These are phyloP conservation scores for Stylosanthes scabra DNA, from an alignment of 331 rosid genomes.

Conservation along the genomic window DNA sequence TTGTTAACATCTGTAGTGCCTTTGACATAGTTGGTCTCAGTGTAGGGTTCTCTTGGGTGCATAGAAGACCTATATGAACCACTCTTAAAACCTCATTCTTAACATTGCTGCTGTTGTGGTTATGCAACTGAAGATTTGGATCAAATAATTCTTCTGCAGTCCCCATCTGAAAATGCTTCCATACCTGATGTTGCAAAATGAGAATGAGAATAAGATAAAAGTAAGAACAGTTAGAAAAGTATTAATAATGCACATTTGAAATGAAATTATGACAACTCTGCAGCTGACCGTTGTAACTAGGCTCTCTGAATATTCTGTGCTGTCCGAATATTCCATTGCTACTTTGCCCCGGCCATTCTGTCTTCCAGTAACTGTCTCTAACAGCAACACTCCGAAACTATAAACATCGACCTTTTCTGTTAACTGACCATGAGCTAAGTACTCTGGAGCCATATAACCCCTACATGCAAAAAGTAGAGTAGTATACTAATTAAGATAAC, in stretches of 20 bases:
- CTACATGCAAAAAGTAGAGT: slow-evolving; percentile 40
- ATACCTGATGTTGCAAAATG: slow-evolving; percentile 58
- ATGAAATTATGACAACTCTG: slow-evolving; percentile 24
- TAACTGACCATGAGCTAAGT: slow-evolving; percentile 89
- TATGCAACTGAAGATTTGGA: slow-evolving; percentile 67
- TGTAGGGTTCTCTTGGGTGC: slow-evolving; percentile 84
- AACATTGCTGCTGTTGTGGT: slow-evolving; percentile 37
- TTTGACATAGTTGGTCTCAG: slow-evolving; percentile 81
- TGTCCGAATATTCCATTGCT: background rate
- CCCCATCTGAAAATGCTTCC: slow-evolving; percentile 84
- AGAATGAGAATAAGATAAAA: slow-evolving; percentile 12
- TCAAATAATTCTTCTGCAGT: slow-evolving; percentile 62
- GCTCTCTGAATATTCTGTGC: slow-evolving; percentile 70
- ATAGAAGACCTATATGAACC: slow-evolving; percentile 80
- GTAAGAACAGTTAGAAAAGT: background rate
- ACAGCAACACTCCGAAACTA: slow-evolving; percentile 76
- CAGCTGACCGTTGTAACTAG: slow-evolving; percentile 65
- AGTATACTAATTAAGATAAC: slow-evolving; percentile 20
- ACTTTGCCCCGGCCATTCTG: slow-evolving; percentile 77
- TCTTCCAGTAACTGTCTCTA: slow-evolving; percentile 75
- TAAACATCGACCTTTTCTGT: slow-evolving; percentile 91
- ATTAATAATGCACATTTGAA: slow-evolving; percentile 14
- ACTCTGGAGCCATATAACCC: slow-evolving; percentile 98
- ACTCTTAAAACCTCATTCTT: slow-evolving; percentile 66
- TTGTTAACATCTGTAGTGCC: slow-evolving; percentile 75